A percentile compares a stretch with the other conserved stretches of the same genome.
Conservation (phyloP, 345 rosid genomes). For the Litchi chinensis region DNA sequence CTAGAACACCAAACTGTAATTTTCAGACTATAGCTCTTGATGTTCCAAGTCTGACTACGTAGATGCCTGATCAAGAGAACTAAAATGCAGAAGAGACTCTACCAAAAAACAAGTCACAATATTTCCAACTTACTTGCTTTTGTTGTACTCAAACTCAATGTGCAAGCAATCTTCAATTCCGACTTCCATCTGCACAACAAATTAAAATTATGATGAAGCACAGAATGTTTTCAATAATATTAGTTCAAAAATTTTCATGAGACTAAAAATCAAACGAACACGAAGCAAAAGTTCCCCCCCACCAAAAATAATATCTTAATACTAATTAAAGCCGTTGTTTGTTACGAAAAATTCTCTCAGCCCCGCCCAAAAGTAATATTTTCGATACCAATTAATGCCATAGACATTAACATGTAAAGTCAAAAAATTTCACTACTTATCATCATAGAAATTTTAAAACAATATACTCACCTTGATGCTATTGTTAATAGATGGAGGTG, state of each 20-base stretch:
- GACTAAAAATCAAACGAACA: not conserved
- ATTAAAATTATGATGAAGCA: slow-evolving; percentile 9
- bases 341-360: not conserved
- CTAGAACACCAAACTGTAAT: not conserved
- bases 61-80: not conserved
- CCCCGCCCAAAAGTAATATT: not conserved
- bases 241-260: not conserved
- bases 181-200: slow-evolving; percentile 89
- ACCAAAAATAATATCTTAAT: not conserved
- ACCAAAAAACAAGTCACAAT: slow-evolving; percentile 3
- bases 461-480: slow-evolving; percentile 80
- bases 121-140: slow-evolving; percentile 82
- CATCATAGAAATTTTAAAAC: not conserved
- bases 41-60: slow-evolving; percentile 1
- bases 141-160: slow-evolving; percentile 96
- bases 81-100: not conserved
- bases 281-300: not conserved
- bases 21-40: not conserved
- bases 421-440: not conserved
- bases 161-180: slow-evolving; percentile 98
- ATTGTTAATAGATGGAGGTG: slow-evolving; percentile 79
- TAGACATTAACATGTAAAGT: not conserved
- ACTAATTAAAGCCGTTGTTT: not conserved
- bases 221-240: slow-evolving; percentile 15
- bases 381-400: too few relatives aligned